Percentiles rank a stretch among this genome's conserved stretches.
These are phyloP conservation scores for Keithomyces neogunnii DNA, from an alignment of 2,329 filamentous ascomycete species.

Conservation along the genomic window DNA sequence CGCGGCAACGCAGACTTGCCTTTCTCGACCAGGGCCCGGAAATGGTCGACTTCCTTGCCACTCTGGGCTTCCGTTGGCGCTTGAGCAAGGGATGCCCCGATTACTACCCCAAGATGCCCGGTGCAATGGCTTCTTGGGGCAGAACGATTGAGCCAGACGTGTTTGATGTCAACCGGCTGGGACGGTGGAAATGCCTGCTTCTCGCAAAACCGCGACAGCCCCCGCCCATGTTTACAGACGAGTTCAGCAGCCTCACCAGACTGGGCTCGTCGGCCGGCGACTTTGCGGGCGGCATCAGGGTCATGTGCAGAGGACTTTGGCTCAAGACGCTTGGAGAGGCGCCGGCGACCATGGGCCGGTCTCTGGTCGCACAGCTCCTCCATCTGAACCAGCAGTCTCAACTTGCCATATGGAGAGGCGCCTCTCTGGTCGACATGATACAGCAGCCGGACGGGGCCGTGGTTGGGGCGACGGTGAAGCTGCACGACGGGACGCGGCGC, in stretches of 20 bases:
- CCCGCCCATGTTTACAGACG: not conserved
- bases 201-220: not conserved
- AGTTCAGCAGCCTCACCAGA: not conserved
- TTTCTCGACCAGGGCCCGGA: not conserved
- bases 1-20: not conserved
- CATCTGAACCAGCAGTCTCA: not conserved
- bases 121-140: not conserved
- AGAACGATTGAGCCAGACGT: not conserved
- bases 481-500: not conserved
- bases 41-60: not conserved
- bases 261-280: not conserved
- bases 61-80: not conserved
- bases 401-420: not conserved
- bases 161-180: not conserved
- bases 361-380: not conserved
- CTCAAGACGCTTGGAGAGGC: not conserved
- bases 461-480: not conserved
- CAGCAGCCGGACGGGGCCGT: not conserved
- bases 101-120: not conserved
- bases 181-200: not conserved
- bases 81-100: not conserved
- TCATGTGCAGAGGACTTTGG: not conserved
- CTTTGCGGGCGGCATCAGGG: not conserved
- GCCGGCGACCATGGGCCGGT: not conserved
- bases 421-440: not conserved